Evolutionary conservation across 768 basidiomycete genomes (phyloP), one percentile per base, ranked within the genome.

Genomic region (Tylopilus cervinicoccineus): DNA sequence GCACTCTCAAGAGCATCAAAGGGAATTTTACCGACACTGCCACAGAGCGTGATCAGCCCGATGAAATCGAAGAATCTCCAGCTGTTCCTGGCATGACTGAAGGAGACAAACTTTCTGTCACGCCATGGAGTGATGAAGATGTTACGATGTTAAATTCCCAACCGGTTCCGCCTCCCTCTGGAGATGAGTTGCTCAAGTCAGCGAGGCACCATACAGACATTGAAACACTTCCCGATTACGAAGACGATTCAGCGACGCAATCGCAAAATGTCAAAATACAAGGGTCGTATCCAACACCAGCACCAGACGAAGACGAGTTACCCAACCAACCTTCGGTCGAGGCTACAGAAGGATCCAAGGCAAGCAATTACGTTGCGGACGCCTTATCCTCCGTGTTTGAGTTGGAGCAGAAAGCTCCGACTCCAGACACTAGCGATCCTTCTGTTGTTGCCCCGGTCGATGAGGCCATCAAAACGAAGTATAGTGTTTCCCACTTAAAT

Each of bases 141-240:
- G 43, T 22, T 6, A 42, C 38, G 13, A 36, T 34, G 13, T 45
- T 44, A 20, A 39, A 41, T 32, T 43, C 43, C 5, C 43, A 51
- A 38, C 19, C 40, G 17, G 48, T 27, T 13, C 40, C 44, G 24
- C 65, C 62, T 50, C 73, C 72, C 1, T 69, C 76, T 11, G 71
- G 62, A 23, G 61, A 57, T 13, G 78, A 84, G 51, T 62, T 84
- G 24, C 65, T 83, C 34, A 56, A 72, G 46, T 52, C 79, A 38
- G 81, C 79, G 14, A 82, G 81, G 14, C 56, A 77, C 17, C 63
- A 74, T 42, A 51, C 63, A 26, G 70, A 63, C 26, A 71, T 62
- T 2, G 70, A 74, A 22, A 61, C 52, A 0, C 72, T 86, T 22
- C 69, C 78, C 8, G 82, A 83, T 53, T 86, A 79, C 53, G 80